Evolutionary conservation across 352 stramenopile genomes (phyloP), one percentile per base, ranked within the genome.

Genomic region (Phytophthora idaei): DNA sequence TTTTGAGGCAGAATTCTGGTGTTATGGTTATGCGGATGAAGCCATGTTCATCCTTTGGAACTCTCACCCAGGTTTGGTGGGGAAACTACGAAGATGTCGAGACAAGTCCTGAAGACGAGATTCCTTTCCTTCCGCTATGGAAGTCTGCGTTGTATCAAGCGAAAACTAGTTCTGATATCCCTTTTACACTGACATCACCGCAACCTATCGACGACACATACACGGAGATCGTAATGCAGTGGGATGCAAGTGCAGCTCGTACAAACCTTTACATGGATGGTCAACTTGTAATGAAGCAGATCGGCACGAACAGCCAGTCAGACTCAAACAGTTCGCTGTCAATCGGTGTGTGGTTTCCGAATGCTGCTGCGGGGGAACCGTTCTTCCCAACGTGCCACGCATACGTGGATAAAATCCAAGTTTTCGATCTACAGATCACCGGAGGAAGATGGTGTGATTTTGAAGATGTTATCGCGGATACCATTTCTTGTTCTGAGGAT

Each of bases 261-360:
- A 76, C 81, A 8, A 92, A 92, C 55, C 47, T 92, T 14, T 92
- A 89, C 49, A 58, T 88, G 2, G 72, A 90, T 50, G 81, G 81
- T 6, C 56, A 78, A 31, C 71, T 92, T 9, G 69, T 87, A 7
- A 50, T 69, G 27, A 83, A 81, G 48, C 68, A 89, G 50, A 69
- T 61, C 27, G 41, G 32, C 6, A 44, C 56, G 0, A 49, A 25
- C 14, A n/a, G 25, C 11, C 36, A 53, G 17, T 60, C 39, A 7
- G 27, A 57, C 36, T 17, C 34, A 1, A 60, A 8, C 17, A 73
- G 54, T 56, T 39, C 72, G 0, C 53, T 92, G 6, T 84, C 81
- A 0, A 64, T 90, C 6, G 81, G 83, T 28, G 77, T 90, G 3
- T 92, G 81, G 81, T 88, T 92, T 52, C 84, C 84, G 1, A 90